A percentile compares a stretch with the other conserved stretches of the same genome.
Conservation (phyloP, 2,329 filamentous ascomycete species). For the Diaporthe sp. region DNA sequence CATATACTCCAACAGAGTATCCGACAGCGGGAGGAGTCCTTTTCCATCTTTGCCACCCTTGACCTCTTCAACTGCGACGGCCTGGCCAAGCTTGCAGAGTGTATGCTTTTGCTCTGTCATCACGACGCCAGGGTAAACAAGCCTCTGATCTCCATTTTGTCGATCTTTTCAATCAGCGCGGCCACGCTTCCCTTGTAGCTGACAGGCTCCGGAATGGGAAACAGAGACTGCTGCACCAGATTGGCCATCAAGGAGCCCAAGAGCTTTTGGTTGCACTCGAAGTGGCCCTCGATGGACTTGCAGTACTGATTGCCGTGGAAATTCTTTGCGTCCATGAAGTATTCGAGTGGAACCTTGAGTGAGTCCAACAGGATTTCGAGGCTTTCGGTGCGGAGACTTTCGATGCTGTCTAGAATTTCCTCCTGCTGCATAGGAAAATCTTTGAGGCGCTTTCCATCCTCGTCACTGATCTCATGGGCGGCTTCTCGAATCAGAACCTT, state of each 20-base stretch:
- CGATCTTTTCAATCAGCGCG: constrained; percentile 17
- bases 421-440: constrained; percentile 12
- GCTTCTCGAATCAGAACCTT: constrained; percentile 26
- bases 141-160: constrained; percentile 30
- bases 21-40: constrained; percentile 22
- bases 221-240: constrained; percentile 27
- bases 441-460: constrained; percentile 1
- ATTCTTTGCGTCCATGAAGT: constrained; percentile 22
- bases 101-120: constrained; percentile 33
- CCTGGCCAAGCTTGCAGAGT: constrained; percentile 31
- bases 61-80: constrained; percentile 12
- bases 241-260: constrained; percentile 33
- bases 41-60: neutral
- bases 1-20: constrained; percentile 29
- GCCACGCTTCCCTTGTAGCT: constrained; percentile 25
- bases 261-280: constrained; percentile 33
- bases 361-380: constrained; percentile 11
- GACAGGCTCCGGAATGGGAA: constrained; percentile 27
- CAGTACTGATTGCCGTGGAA: constrained; percentile 22
- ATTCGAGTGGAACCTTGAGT: constrained; percentile 18
- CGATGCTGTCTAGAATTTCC: constrained; percentile 16
- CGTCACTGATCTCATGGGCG: constrained; percentile 23
- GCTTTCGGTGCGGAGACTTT: constrained; percentile 9
- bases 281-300: constrained; percentile 28
- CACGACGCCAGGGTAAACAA: constrained; percentile 23